phyloP scores from a whole-genome alignment of 176 grass and related monocot species.

The Urochloa ruziziensis region DNA sequence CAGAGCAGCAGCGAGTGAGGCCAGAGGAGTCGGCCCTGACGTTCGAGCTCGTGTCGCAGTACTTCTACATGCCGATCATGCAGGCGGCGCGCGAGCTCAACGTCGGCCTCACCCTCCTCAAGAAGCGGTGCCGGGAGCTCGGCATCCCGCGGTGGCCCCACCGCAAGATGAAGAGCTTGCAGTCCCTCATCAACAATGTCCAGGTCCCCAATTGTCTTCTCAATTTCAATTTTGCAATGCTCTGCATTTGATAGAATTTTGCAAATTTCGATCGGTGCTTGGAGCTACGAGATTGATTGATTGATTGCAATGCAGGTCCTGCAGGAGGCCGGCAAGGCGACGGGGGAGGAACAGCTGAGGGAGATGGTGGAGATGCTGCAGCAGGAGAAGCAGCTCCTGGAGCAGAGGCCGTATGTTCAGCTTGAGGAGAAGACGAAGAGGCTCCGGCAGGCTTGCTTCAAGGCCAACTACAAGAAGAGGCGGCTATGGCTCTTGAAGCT shows the following conservation, averaged over 20 bases:
- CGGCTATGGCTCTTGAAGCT: constrained; percentile 34
- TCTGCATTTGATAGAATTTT: background rate
- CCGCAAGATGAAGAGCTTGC: constrained; percentile 74
- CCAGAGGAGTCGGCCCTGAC: constrained; percentile 35
- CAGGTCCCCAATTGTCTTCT: constrained; percentile 26
- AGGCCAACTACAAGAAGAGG: constrained; percentile 69
- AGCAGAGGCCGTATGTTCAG: constrained; percentile 52
- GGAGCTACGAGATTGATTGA: too few relatives aligned
- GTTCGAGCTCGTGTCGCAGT: constrained; percentile 51
- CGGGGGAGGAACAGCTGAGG: constrained; percentile 28
- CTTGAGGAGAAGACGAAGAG: constrained; percentile 69
- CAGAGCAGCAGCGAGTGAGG: background rate
- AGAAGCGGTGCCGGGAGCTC: constrained; percentile 67
- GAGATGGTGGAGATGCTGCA: constrained; percentile 47
- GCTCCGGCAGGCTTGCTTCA: constrained; percentile 74
- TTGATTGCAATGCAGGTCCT: constrained; percentile 16
- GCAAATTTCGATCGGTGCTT: background rate
- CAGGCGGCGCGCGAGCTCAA: constrained; percentile 57
- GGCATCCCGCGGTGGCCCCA: constrained; percentile 75
- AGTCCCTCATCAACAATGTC: constrained; percentile 58
- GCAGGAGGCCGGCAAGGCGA: constrained; percentile 46
- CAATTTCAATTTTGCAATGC: background rate
- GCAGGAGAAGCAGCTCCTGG: constrained; percentile 49
- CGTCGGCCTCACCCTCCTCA: constrained; percentile 60
- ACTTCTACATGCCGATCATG: constrained; percentile 74